Conservation (phyloP, 2,329 filamentous ascomycete species). For the Bipolaris oryzae region DNA sequence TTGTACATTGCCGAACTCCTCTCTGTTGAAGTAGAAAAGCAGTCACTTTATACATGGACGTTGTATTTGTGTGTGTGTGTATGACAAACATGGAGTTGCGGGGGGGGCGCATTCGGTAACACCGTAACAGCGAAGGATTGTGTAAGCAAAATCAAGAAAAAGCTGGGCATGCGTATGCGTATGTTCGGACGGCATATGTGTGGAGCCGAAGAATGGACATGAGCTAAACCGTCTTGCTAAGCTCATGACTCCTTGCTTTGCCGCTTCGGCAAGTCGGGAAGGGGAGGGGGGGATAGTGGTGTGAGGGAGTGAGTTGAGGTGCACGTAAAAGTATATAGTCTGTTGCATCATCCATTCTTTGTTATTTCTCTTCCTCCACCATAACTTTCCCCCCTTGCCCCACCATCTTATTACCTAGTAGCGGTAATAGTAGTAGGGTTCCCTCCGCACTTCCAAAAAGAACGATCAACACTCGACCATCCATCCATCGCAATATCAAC, state of each 20-base stretch:
- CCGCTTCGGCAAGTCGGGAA: neutral
- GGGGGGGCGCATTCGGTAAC: neutral
- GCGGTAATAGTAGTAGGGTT: too few relatives aligned
- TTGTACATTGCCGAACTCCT: neutral
- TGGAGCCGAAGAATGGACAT: conserved; percentile 2
- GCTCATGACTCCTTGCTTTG: neutral
- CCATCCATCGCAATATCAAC: neutral
- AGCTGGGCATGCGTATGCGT: neutral
- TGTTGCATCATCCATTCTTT: too few relatives aligned
- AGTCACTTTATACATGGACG: neutral
- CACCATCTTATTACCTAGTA: too few relatives aligned
- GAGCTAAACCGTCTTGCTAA: neutral
- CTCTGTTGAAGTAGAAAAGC: too few relatives aligned
- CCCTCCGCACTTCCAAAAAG: too few relatives aligned
- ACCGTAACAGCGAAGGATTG: neutral
- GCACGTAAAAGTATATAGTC: neutral
- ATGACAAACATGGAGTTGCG: neutral
- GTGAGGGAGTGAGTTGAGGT: neutral
- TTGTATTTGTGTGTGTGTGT: neutral
- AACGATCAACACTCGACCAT: neutral
- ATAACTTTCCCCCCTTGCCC: too few relatives aligned
- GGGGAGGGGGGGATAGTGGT: too few relatives aligned
- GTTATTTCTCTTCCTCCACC: too few relatives aligned
- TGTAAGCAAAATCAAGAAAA: neutral
- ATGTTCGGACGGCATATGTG: conserved; percentile 2